A percentile compares a stretch with the other conserved stretches of the same genome.
Evolutionary conservation across 257 asterid genomes (phyloP).

Genomic region (Solanum medicagineum): DNA sequence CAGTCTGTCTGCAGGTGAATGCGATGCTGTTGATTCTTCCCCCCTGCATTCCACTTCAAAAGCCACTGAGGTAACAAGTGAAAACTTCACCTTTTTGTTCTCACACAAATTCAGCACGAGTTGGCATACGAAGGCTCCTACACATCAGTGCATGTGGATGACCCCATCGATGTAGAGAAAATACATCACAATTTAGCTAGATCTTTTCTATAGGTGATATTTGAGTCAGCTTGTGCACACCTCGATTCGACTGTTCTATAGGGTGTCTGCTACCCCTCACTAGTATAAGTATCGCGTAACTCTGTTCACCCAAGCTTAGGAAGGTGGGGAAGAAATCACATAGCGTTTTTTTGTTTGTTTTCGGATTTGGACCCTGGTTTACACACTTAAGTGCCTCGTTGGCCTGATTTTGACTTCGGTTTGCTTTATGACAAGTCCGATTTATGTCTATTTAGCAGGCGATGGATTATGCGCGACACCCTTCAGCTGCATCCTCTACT

Average conservation of each 20-base stretch:
- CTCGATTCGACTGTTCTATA: not conserved
- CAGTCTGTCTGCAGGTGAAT: constrained; percentile 37
- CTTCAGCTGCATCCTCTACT: constrained; percentile 56
- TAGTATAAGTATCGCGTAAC: not conserved
- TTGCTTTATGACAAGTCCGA: not conserved
- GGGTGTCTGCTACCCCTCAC: not conserved
- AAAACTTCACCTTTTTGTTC: not conserved
- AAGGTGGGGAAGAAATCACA: not conserved
- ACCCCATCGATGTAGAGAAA: not conserved
- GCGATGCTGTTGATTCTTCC: constrained; percentile 45
- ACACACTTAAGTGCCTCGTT: not conserved
- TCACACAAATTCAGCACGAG: not conserved
- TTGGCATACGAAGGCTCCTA: not conserved
- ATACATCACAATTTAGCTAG: not conserved
- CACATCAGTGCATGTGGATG: not conserved
- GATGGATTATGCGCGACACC: constrained; percentile 48
- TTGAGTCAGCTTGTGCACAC: not conserved
- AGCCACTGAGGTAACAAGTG: constrained; percentile 47
- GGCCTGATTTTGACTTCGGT: not conserved
- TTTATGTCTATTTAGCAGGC: constrained; percentile 19
- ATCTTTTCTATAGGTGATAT: not conserved
- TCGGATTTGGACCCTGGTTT: not conserved
- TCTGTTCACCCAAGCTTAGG: not conserved
- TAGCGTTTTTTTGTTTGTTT: not conserved
- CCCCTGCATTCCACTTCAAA: constrained; percentile 66